Evolutionary conservation across 2,329 filamentous ascomycete genomes (phyloP).

Genomic region (Dryadomyces quercus-mongolicae): DNA sequence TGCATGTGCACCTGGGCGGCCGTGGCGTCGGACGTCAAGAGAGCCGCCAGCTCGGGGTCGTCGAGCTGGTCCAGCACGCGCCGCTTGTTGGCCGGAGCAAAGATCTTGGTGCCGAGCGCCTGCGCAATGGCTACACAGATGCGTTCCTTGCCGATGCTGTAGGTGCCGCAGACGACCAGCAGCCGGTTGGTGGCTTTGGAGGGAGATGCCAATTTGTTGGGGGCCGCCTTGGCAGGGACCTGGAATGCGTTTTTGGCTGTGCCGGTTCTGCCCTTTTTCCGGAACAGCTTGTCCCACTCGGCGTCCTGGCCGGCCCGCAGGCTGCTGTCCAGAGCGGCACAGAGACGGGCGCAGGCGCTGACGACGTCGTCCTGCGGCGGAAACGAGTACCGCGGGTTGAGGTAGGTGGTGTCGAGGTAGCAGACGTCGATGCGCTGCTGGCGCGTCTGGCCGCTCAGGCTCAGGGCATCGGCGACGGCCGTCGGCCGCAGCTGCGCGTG

Average conservation of each 20-base stretch:
- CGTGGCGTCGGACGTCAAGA: constrained; percentile 67
- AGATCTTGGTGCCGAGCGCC: constrained; percentile 80
- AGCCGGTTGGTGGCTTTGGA: constrained; percentile 58
- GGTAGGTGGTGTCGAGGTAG: constrained; percentile 94
- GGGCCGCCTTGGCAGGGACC: no score
- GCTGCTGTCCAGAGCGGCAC: constrained; percentile 36
- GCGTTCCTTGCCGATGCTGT: constrained; percentile 95
- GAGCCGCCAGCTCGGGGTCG: constrained; percentile 65
- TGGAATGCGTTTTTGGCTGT: no score
- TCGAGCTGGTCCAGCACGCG: constrained; percentile 75
- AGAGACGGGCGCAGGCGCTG: constrained; percentile 75
- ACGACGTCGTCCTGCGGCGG: constrained; percentile 84
- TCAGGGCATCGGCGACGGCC: constrained; percentile 55
- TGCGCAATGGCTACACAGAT: constrained; percentile 88
- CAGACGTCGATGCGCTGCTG: constrained; percentile 90
- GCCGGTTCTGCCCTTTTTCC: constrained; percentile 16
- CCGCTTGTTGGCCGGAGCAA: constrained; percentile 70
- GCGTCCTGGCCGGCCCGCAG: constrained; percentile 26
- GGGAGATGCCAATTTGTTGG: no score
- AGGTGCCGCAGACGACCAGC: constrained; percentile 88
- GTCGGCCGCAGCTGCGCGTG: constrained; percentile 76
- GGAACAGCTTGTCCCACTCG: constrained; percentile 31
- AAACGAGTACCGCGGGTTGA: constrained; percentile 92
- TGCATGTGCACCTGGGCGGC: constrained; percentile 98
- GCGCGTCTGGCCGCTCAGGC: constrained; percentile 55